A percentile compares a stretch with the other conserved stretches of the same genome.
phyloP scores from a whole-genome alignment of 1,284 basidiomycete genomes.

The Anthracocystis setariae region DNA sequence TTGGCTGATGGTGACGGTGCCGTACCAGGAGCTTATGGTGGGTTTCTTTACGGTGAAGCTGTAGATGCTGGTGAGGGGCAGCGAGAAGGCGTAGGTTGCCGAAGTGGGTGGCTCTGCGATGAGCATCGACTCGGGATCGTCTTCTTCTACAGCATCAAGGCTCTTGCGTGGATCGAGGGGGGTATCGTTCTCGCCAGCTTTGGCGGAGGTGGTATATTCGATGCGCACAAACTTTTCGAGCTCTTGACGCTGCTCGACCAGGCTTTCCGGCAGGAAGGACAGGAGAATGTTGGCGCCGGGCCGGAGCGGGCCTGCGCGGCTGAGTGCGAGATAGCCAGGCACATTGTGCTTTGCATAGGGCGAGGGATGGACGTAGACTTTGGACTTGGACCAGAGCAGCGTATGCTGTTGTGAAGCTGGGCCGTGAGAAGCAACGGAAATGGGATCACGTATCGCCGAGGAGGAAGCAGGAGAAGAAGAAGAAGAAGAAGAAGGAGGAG shows the following conservation, averaged over 20 bases:
- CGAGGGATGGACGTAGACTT: slow-evolving; percentile 77
- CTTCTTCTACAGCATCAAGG: slow-evolving; percentile 61
- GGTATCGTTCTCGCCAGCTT: slow-evolving; percentile 20
- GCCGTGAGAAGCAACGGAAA: background rate
- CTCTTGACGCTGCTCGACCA: slow-evolving; percentile 71
- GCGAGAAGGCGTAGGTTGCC: slow-evolving; percentile 87
- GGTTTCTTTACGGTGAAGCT: slow-evolving; percentile 82
- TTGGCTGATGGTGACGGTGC: slow-evolving; percentile 77
- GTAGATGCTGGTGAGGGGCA: slow-evolving; percentile 87
- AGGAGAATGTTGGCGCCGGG: slow-evolving; percentile 45
- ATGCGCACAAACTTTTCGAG: slow-evolving; percentile 86
- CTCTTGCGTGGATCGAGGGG: slow-evolving; percentile 70
- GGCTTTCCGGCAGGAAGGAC: slow-evolving; percentile 74
- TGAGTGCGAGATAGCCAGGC: slow-evolving; percentile 76
- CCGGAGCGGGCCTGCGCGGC: slow-evolving; percentile 16
- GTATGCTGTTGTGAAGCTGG: slow-evolving; percentile 17
- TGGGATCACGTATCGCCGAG: background rate
- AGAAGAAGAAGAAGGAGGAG: background rate
- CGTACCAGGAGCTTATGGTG: slow-evolving; percentile 77
- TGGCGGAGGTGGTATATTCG: slow-evolving; percentile 75
- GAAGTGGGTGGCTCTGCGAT: slow-evolving; percentile 51
- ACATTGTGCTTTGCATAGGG: slow-evolving; percentile 91
- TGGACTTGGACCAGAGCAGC: slow-evolving; percentile 51
- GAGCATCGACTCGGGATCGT: slow-evolving; percentile 35
- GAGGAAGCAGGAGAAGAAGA: background rate